A percentile compares a stretch with the other conserved stretches of the same genome.
Evolutionary conservation across 208 protist species (phyloP).

Genomic region (Leishmania amazonensis): DNA sequence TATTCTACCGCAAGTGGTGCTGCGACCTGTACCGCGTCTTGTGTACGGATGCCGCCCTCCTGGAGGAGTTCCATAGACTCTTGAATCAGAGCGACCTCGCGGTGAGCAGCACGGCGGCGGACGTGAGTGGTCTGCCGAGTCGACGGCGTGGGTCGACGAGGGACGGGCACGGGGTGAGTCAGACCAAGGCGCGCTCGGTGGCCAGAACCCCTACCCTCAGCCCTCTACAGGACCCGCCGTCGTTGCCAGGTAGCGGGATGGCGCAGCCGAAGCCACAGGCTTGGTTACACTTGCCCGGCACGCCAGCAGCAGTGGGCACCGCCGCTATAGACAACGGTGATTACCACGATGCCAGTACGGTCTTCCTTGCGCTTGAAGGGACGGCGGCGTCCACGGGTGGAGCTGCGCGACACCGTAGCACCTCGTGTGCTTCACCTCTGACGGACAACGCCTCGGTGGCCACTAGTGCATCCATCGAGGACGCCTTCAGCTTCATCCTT

Average conservation of each 20-base stretch:
- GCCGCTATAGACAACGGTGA: background rate
- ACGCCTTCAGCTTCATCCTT: constrained; percentile 31
- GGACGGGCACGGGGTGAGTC: background rate
- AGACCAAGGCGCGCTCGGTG: background rate
- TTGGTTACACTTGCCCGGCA: background rate
- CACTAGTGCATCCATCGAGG: constrained; percentile 10
- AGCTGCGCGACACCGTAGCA: background rate
- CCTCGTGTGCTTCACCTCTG: background rate
- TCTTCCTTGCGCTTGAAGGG: background rate
- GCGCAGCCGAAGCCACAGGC: constrained; percentile 2
- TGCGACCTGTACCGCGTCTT: constrained; percentile 81
- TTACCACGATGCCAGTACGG: background rate
- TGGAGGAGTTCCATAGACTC: constrained; percentile 58
- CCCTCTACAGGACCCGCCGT: background rate
- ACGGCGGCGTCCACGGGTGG: background rate
- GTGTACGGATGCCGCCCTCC: constrained; percentile 54
- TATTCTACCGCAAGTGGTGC: constrained; percentile 88
- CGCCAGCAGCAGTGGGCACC: background rate
- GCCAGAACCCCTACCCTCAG: background rate
- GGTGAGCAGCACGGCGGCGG: constrained; percentile 4
- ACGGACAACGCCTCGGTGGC: background rate
- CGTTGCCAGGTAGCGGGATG: background rate
- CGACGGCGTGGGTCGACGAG: background rate
- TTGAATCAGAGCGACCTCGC: constrained; percentile 38
- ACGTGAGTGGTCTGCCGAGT: background rate